These are phyloP conservation scores for Fusarium oxysporum DNA, from an alignment of 2,329 filamentous ascomycete genomes.

Conservation along the genomic window DNA sequence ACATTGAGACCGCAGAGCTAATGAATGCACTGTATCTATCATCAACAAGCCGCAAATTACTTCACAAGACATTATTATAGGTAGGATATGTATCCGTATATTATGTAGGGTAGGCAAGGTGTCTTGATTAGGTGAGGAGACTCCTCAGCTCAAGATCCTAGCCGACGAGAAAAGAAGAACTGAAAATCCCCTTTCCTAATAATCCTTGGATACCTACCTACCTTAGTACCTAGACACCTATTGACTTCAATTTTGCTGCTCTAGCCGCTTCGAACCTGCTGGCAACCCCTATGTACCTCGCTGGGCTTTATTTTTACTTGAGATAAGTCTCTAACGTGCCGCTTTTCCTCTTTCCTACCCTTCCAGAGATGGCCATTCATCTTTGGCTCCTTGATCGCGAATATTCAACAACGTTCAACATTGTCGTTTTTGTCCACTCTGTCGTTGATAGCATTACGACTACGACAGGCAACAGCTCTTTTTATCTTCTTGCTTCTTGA, in stretches of 20 bases:
- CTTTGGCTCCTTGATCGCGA: neutral
- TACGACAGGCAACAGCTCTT: slow-evolving; percentile 33
- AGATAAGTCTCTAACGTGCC: neutral
- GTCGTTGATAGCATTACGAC: slow-evolving; percentile 22
- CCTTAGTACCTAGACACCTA: neutral
- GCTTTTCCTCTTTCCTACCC: neutral
- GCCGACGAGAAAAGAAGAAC: neutral
- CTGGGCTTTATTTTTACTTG: neutral
- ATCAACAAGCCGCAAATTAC: slow-evolving; percentile 5
- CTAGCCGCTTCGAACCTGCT: neutral
- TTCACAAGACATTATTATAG: neutral
- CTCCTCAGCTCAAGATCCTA: slow-evolving; percentile 7
- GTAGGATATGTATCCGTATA: neutral
- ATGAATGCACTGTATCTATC: slow-evolving; percentile 1
- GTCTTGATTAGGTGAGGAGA: neutral
- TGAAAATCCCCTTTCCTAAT: neutral
- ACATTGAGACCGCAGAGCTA: neutral
- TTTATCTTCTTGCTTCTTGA: slow-evolving; percentile 21
- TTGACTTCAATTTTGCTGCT: neutral
- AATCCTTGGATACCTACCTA: neutral
- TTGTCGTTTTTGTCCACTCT: slow-evolving; percentile 12
- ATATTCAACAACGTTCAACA: slow-evolving; percentile 2
- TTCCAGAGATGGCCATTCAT: neutral
- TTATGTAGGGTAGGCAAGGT: neutral
- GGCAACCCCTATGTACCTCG: neutral